Base-by-base conservation (phyloP, 345 rosid species). In the Melaleuca quinquenervia region DNA sequence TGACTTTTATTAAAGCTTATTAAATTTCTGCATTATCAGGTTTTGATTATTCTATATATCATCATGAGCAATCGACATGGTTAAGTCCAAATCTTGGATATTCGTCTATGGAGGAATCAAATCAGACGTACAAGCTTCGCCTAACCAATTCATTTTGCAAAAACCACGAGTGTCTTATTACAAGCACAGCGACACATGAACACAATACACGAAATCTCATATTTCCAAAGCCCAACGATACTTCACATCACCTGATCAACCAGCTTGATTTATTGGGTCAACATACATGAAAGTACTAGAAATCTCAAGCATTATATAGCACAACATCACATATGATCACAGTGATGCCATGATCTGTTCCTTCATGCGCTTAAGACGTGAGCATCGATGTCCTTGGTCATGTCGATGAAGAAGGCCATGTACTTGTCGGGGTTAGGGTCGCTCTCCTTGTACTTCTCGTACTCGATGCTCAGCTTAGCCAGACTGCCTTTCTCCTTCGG, bases 321-420 rank as follows among this genome's bases (percentile, higher is more conserved):
- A 27, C 52, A 8, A 22, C 45, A 54, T 55, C 74, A 22, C n/a
- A 22, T 26, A 44, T 11, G 74, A 52, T 54, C 48, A 53, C 14
- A 62, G 21, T 6, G 21, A 29, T 29, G 75, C 44, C 44, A 62
- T 27, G 75, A 62, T 62, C 75, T 3, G 29, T 62, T 27, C 44
- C 21, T 27, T 62, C 41, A 62, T 29, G 83, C 78, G 3, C 20
- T 12, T 4, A 11, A 24, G 26, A 85, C 32, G 83, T 84, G 45
- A 27, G 87, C 32, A 22, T 85, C 87, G 56, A 85, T 75, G 32
- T 76, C 87, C 52, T 76, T 54, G 51, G 87, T 85, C 83, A 52
- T 22, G 62, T 45, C 54, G 36, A 78, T 29, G 74, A 78, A 24
- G 74, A 85, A 52, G 11, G 75, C 84, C 87, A 85, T 75, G 87